A percentile compares a stretch with the other conserved stretches of the same genome.
Evolutionary conservation across 371 early-diverging fungal genomes (phyloP).

Genomic region (Conidiobolus coronatus): DNA sequence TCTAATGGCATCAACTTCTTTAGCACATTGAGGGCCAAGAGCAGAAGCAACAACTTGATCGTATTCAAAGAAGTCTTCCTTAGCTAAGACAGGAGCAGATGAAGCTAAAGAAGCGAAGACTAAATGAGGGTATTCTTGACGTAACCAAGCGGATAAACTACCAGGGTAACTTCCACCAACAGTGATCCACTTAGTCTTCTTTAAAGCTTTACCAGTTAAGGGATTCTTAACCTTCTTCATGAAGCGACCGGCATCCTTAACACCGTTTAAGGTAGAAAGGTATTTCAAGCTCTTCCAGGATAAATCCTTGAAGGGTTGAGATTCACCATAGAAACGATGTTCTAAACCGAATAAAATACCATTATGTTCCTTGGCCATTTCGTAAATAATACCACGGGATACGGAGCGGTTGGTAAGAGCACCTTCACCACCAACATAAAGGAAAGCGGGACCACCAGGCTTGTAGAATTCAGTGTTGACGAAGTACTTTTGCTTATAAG

Average conservation of each 20-base stretch:
- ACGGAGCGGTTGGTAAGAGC: slow-evolving; percentile 11
- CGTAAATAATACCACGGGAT: neutral
- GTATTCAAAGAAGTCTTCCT: slow-evolving; percentile 31
- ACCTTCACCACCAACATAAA: slow-evolving; percentile 10
- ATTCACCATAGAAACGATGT: slow-evolving; percentile 45
- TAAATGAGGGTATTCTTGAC: slow-evolving; percentile 31
- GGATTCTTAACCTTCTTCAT: slow-evolving; percentile 10
- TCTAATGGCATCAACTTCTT: neutral
- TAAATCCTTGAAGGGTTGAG: slow-evolving; percentile 10
- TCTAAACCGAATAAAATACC: slow-evolving; percentile 48
- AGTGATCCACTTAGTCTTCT: slow-evolving; percentile 28
- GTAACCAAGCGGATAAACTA: slow-evolving; percentile 44
- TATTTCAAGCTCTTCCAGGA: slow-evolving; percentile 13
- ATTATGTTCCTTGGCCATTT: slow-evolving; percentile 21
- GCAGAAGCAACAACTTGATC: slow-evolving; percentile 8
- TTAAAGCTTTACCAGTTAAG: neutral
- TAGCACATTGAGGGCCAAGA: neutral
- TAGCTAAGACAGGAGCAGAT: slow-evolving; percentile 34
- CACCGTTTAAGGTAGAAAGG: slow-evolving; percentile 27
- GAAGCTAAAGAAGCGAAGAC: slow-evolving; percentile 43
- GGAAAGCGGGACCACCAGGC: slow-evolving; percentile 32
- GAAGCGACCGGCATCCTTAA: slow-evolving; percentile 36
- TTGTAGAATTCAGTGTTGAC: slow-evolving; percentile 33
- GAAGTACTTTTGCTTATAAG: slow-evolving; percentile 31
- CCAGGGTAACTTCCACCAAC: slow-evolving; percentile 51